Evolutionary conservation across 2,329 filamentous ascomycete species (phyloP), one percentile per base, ranked within the genome.

Genomic region (Aspergillus novoparasiticus): DNA sequence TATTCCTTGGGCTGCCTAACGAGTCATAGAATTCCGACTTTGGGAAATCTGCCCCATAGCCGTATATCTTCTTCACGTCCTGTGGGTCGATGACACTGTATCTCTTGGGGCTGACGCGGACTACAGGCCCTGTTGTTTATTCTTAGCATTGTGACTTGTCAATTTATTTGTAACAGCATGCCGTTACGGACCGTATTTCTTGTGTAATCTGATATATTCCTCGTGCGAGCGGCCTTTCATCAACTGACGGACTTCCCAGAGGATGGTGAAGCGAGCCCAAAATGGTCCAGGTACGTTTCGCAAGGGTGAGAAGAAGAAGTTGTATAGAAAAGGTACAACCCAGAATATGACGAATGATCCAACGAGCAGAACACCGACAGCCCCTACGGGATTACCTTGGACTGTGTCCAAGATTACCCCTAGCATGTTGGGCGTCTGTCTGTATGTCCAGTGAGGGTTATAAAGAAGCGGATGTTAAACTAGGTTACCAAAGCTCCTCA

Each of bases 181-280:
- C 21, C 3, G 9, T 3, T 26, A 56, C 48, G 5, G 11, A 60
- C 60, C 60, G 14, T 58, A 56, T 21, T 45, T 45, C 36, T 14
- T 41, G n/a, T 62, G 60, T 8, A 62, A 19, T 19, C 23, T 26
- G 6, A 62, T 54, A n/a, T 62, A 54, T 3, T 41, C 41, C 14
- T 53, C 30, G 16, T 62, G 32, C 3, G 51, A 51, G 19, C 45
- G 21, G 28, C 45, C 60, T 21, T 43, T 36, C 9, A 23, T 6
- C 6, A 62, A 14, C 16, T n/a, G 16, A 11, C 14, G 2, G 5
- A 57, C 26, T 14, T 62, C 32, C 60, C 60, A 62, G 5, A 62
- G 46, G 0, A 48, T 57, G 4, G 39, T 58, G 4, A 43, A 58
- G 1, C 56, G 19, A 6, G 60, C 48, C 39, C 34, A 45, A 9